Percentiles rank a stretch among this genome's conserved stretches.
phyloP scores from a whole-genome alignment of 257 asterid species.

The Jaltomata sinuosa region DNA sequence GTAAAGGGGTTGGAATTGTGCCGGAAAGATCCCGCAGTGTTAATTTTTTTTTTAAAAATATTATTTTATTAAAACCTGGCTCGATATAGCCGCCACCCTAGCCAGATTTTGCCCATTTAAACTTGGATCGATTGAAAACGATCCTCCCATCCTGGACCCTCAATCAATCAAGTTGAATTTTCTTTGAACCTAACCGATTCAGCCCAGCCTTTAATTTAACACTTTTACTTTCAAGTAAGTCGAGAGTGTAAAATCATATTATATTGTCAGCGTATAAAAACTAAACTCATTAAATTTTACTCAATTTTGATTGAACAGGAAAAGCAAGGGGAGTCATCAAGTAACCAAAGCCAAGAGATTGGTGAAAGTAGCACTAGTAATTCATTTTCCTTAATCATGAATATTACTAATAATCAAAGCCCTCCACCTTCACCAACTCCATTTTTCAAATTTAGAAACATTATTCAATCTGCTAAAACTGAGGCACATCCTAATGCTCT shows the following conservation, averaged over 20 bases:
- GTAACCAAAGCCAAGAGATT: slow-evolving; percentile 20
- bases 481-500: slow-evolving; percentile 87
- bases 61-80: too few relatives aligned
- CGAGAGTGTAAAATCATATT: background rate
- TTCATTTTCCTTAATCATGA: slow-evolving; percentile 26
- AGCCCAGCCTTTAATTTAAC: too few relatives aligned
- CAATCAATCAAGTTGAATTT: too few relatives aligned
- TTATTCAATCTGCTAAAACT: slow-evolving; percentile 42
- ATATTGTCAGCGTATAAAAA: background rate
- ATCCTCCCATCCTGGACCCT: too few relatives aligned
- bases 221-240: too few relatives aligned
- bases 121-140: too few relatives aligned
- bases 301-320: slow-evolving; percentile 20
- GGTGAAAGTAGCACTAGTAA: slow-evolving; percentile 24
- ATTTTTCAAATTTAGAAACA: slow-evolving; percentile 31
- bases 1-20: too few relatives aligned
- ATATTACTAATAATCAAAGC: background rate
- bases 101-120: too few relatives aligned
- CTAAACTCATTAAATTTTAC: background rate
- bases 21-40: too few relatives aligned
- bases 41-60: too few relatives aligned
- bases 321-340: slow-evolving; percentile 10
- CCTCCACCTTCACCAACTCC: slow-evolving; percentile 62
- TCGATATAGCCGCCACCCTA: too few relatives aligned
- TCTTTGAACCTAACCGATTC: too few relatives aligned